Percentiles rank a stretch among this genome's conserved stretches.
Conservation (phyloP, 139 green algal genomes). For the Pedinophyceae sp. region DNA sequence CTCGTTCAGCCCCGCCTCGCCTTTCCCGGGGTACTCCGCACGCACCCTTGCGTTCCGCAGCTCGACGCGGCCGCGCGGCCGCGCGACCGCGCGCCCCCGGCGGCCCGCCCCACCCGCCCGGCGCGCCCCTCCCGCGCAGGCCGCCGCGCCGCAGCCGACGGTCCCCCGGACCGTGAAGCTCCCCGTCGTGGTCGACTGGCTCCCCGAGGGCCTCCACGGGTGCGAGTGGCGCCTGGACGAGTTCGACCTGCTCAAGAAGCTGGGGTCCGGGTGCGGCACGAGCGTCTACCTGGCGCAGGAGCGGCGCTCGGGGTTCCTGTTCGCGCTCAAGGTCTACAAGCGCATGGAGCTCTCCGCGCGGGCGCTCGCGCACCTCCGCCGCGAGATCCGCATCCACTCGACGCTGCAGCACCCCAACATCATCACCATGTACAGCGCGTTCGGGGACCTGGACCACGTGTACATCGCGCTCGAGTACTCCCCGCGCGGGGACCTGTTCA, state of each 20-base stretch:
- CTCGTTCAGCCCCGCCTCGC: too few species aligned
- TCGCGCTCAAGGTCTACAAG: slow-evolving; percentile 60
- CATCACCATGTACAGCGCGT: slow-evolving; percentile 54
- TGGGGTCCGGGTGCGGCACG: slow-evolving; percentile 54
- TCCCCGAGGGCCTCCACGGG: too few species aligned
- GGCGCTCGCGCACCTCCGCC: background rate
- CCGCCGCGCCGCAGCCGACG: too few species aligned
- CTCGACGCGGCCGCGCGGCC: too few species aligned
- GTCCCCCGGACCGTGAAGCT: too few species aligned
- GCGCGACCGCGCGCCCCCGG: too few species aligned
- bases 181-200: too few species aligned
- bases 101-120: too few species aligned
- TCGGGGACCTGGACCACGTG: slow-evolving; percentile 57
- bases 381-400: slow-evolving; percentile 60
- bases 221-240: slow-evolving; percentile 43
- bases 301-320: slow-evolving; percentile 15
- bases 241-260: slow-evolving; percentile 44
- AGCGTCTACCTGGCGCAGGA: slow-evolving; percentile 43
- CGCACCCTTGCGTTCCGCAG: too few species aligned
- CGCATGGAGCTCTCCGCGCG: background rate
- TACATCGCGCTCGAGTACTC: slow-evolving; percentile 74
- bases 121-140: too few species aligned
- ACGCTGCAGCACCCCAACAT: slow-evolving; percentile 49
- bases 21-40: too few species aligned
- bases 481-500: slow-evolving; percentile 55